Base-by-base conservation (phyloP, 1,139 yeast genomes). In the Taphrina communis region DNA sequence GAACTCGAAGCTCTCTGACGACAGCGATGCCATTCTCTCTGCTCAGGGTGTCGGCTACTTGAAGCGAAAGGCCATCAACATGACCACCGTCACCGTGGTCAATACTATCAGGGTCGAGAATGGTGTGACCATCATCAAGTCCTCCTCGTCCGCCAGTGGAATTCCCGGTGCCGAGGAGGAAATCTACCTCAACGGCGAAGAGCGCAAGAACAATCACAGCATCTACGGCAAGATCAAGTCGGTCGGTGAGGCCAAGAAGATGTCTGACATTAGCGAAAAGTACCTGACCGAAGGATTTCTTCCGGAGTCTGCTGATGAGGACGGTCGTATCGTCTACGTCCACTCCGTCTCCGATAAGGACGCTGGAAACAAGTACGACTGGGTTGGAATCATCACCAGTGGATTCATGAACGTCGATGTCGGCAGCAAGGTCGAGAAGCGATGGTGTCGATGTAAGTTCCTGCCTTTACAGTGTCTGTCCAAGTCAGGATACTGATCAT, bases 41-140 rank as follows among this genome's bases (percentile, higher is more conserved):
- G 67, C 67, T n/a, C 67, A 63, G 46, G 67, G 67, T 8, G 67
- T 63, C 39, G 67, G 67, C 31, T 63, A n/a, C 56, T 38, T 63
- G 44, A 63, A 63, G 55, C 67, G 67, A n/a, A 63, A 63, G 61
- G 67, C 67, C 8, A 63, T 63, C 48, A 52, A 56, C 19, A 63
- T 63, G 67, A 50, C 59, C 31, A 63, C 67, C 41, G 61, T 63
- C 56, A 55, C 55, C 12, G 61, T 63, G 21, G 52, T 42, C 67
- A 63, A 63, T 55, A 63, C 61, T 17, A 21, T 46, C 53, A 55
- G 56, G 19, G 55, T 44, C 25, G 67, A 53, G 55, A 41, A 55
- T 46, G 67, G 61, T n/a, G 48, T 46, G 38, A 53, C 57, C 4
- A 55, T 63, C 48, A 44, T 63, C 52, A 57, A 53, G 42, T 63